Evolutionary conservation across 306 rosid genomes (phyloP), one percentile per base, ranked within the genome.

Genomic region (Prunus davidiana): DNA sequence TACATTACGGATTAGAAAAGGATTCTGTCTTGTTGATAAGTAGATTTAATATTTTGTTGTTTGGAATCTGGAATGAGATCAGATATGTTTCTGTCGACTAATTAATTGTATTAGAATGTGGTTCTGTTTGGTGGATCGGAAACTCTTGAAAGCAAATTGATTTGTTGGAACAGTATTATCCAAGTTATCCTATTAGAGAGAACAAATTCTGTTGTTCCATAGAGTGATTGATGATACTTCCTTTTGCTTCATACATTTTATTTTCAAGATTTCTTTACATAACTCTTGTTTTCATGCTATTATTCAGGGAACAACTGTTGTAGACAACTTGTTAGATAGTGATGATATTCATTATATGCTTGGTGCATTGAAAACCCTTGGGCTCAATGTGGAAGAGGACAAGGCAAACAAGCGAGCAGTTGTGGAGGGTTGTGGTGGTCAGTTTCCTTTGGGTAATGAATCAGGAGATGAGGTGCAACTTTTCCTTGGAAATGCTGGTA

Each of bases 401-500:
- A 86, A 87, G 67, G 80, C 79, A 74, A 84, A 76, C 68, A 93
- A 93, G 80, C 86, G 84, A 85, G 99, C 98, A 51, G 51, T 80
- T n/a, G 97, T 96, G 55, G 93, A 87, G 87, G 99, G 99, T 34
- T 86, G 93, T 69, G 98, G 96, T 24, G 98, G 99, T 67, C 87
- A 78, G 72, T 96, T 96, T 82, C 99, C 98, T 25, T 72, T 81
- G 28, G 86, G 78, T 20, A 80, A 80, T 76, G 91, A 86, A 38
- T 83, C 98, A 50, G 83, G 82, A 16, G 88, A 86, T 67, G 98
- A 96, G 86, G 77, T 96, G 82, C 84, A 81, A 74, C 90, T 96
- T 74, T 96, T 96, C 89, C 98, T 96, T 76, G 99, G 99, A 77
- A 96, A 96, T 86, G 99, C 99, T 30, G 99, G 99, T 82, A 96